Evolutionary conservation across 1,284 basidiomycete genomes (phyloP).

Genomic region (Violaceomyces palustris): DNA sequence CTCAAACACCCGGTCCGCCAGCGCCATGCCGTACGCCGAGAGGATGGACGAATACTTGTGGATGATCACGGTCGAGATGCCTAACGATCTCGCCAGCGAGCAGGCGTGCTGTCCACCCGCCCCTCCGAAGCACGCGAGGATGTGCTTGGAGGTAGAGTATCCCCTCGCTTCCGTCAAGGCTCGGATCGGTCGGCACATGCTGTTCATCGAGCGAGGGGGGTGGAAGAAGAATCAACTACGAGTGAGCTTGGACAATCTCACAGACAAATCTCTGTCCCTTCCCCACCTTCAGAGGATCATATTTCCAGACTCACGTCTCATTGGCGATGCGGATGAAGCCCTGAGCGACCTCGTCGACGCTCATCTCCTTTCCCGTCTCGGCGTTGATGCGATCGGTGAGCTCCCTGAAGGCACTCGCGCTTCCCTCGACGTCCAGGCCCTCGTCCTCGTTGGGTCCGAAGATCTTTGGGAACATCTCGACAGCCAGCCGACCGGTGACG

Average conservation of each 20-base stretch:
- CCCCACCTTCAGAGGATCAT: no score
- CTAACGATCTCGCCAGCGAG: constrained; percentile 73
- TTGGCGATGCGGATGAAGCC: constrained; percentile 58
- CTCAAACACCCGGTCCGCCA: constrained; percentile 72
- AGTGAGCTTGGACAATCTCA: no score
- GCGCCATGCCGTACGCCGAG: constrained; percentile 80
- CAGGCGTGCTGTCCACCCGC: constrained; percentile 89
- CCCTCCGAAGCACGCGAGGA: constrained; percentile 86
- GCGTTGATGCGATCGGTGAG: constrained; percentile 67
- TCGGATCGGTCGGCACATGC: constrained; percentile 86
- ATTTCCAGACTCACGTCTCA: no score
- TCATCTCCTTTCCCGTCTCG: constrained; percentile 61
- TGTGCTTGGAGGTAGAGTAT: constrained; percentile 74
- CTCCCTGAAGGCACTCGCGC: constrained; percentile 62
- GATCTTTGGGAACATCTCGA: constrained; percentile 68
- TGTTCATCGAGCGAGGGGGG: no score
- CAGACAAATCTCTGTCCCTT: no score
- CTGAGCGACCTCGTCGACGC: constrained; percentile 80
- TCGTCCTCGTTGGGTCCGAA: constrained; percentile 81
- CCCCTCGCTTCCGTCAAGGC: constrained; percentile 86
- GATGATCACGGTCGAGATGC: constrained; percentile 76
- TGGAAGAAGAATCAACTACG: no score
- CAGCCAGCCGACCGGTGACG: constrained; percentile 45
- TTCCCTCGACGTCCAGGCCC: constrained; percentile 64
- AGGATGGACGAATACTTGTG: constrained; percentile 81